A percentile compares a stretch with the other conserved stretches of the same genome.
Conservation (phyloP, 2,329 filamentous ascomycete species). For the Dactylonectria estremocensis region DNA sequence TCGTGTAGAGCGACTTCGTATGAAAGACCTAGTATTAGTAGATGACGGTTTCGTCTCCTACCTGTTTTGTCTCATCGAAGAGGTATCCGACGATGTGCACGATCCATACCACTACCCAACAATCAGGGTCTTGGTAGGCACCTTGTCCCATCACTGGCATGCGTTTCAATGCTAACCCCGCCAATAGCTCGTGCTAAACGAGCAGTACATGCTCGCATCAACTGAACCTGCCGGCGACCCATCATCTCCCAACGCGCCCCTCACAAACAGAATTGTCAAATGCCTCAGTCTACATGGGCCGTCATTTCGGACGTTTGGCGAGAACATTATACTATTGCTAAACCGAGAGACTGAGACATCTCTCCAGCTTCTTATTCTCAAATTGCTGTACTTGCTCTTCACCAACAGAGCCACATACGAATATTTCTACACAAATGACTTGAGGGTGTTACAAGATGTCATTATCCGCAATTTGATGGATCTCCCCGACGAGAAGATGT, state of each 20-base stretch:
- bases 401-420: slow-evolving; percentile 93
- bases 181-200: slow-evolving; percentile 88
- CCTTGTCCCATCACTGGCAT: not conserved
- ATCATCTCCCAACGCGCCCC: slow-evolving; percentile 60
- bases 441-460: slow-evolving; percentile 94
- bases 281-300: slow-evolving; percentile 85
- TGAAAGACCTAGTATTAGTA: slow-evolving; percentile 82
- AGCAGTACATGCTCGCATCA: slow-evolving; percentile 93
- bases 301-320: slow-evolving; percentile 93
- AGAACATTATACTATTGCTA: slow-evolving; percentile 95
- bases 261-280: slow-evolving; percentile 96
- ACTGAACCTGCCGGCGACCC: slow-evolving; percentile 65
- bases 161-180: slow-evolving; percentile 34
- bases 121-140: slow-evolving; percentile 88
- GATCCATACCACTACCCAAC: slow-evolving; percentile 98
- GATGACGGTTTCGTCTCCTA: slow-evolving; percentile 87
- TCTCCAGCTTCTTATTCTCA: slow-evolving; percentile 94
- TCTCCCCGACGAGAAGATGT: slow-evolving; percentile 84
- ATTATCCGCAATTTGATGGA: slow-evolving; percentile 98
- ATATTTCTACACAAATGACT: slow-evolving; percentile 98
- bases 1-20: slow-evolving; percentile 85
- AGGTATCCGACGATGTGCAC: slow-evolving; percentile 86
- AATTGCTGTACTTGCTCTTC: slow-evolving; percentile 95
- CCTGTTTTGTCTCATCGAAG: slow-evolving; percentile 90
- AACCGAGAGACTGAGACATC: slow-evolving; percentile 97